Base-by-base conservation (phyloP, 495 filamentous ascomycete species). In the Neohortaea acidophila region DNA sequence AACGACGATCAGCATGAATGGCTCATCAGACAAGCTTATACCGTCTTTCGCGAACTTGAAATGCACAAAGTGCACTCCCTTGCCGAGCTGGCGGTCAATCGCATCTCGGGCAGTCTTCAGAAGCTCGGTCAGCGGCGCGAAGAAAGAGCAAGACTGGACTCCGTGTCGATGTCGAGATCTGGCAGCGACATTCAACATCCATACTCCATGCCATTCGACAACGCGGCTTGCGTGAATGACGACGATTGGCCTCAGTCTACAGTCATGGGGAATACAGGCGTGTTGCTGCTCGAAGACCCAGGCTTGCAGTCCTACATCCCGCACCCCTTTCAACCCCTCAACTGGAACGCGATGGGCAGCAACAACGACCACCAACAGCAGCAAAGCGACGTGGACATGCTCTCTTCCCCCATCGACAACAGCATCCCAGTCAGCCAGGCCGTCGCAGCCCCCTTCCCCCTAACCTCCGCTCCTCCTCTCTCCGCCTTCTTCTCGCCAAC, bases 221-320 rank as follows among this genome's bases (percentile, higher is more conserved):
- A 13, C 30, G 7, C 30, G 10, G 19, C 32, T 18, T 20, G 20
- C 12, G n/a, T 19, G n/a, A n/a, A n/a, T n/a, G n/a, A n/a, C n/a
- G n/a, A n/a, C 28, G 27, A 50, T 34, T 43, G 38, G 47, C 23
- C 47, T 17, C 26, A 18, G n/a, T 60, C 65, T 44, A 50, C 54
- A 7, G 59, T 65, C n/a, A 67, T 67, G 63, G 63, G 63, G 2
- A 57, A 56, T 36, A 59, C 59, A n/a, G 60, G 63, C 0, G 65
- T 65, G 63, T 47, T 60, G 35, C 49, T 67, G 7, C 54, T 67
- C 31, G 63, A 67, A 46, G 63, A 65, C 44, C 49, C 57, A 2
- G 59, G 63, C 2, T 46, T 63, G 23, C 61, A 65, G 34, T 47
- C 51, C 5, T 56, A 54, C 38, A 30, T 48, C 14, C 47, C 49